Base-by-base conservation (phyloP, 371 early-diverging fungal genomes). In the Mucor saturninus region DNA sequence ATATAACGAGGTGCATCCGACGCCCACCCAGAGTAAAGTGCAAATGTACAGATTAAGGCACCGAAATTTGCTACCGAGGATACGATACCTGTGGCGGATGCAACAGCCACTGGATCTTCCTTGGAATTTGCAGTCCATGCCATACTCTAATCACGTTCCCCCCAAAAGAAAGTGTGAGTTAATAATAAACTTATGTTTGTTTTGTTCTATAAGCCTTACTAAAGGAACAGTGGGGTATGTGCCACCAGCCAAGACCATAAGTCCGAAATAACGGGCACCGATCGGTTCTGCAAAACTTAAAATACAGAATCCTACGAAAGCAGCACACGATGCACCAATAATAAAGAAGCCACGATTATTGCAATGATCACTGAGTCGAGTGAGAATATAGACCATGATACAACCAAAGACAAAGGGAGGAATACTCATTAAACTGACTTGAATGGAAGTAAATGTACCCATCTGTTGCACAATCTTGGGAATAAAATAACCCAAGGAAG, bases 41-140 rank as follows among this genome's bases (percentile, higher is more conserved):
- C 81, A 73, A 80, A 80, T 4, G 81, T 80, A 65, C 76, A 75
- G 0, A 77, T 66, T 28, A 80, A 43, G 1, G 81, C 78, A 45
- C 81, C 77, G 69, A 80, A 77, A 51, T 80, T 80, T 46, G 76
- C 81, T 26, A 80, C 61, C 0, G 81, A 80, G 1, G 81, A 80
- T 5, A 80, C 81, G 37, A 80, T 76, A 28, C 81, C 81, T 0
- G 81, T 80, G 1, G 78, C 81, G 15, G 81, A 74, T 5, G 81
- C 81, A 2, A 80, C 72, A 2, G 73, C 64, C 1, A 77, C 72
- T 8, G 75, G 69, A 40, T 71, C 73, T 49, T 80, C 73, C 40
- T 74, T 73, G 21, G 74, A 77, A 58, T 80, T 80, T n/a, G 81
- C 76, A 6, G 81, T 77, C 81, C 81, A 80, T 15, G 81, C 78